A percentile compares a stretch with the other conserved stretches of the same genome.
Conservation (phyloP, 306 rosid genomes). For the Luffa aegyptiaca region DNA sequence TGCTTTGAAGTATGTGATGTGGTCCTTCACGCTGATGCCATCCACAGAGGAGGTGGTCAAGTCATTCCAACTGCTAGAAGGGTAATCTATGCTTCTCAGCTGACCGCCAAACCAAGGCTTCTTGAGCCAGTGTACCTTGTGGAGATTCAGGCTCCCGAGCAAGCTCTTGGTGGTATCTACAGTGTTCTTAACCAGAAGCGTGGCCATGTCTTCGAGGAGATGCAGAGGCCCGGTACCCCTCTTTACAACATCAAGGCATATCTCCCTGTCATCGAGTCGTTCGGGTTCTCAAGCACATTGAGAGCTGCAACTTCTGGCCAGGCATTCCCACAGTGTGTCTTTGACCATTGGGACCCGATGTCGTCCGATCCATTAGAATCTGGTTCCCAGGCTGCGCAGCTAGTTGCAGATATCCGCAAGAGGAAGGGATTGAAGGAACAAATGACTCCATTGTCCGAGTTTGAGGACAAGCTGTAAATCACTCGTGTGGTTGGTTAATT, state of each 20-base stretch:
- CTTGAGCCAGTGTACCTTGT: constrained; percentile 77
- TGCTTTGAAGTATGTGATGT: constrained; percentile 79
- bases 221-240: constrained; percentile 77
- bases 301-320: constrained; percentile 96
- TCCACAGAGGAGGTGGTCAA: constrained; percentile 86
- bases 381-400: constrained; percentile 52
- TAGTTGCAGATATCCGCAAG: constrained; percentile 65
- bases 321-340: constrained; percentile 87
- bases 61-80: constrained; percentile 77
- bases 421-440: constrained; percentile 78
- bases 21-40: constrained; percentile 66
- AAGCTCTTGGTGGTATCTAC: constrained; percentile 73
- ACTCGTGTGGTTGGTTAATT: neutral
- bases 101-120: constrained; percentile 74
- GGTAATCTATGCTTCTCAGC: constrained; percentile 61
- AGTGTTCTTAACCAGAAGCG: constrained; percentile 77
- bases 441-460: constrained; percentile 27
- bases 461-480: constrained; percentile 25
- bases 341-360: constrained; percentile 97
- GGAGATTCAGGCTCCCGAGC: constrained; percentile 83
- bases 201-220: constrained; percentile 67
- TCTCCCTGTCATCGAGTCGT: constrained; percentile 65
- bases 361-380: constrained; percentile 64
- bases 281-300: constrained; percentile 58
- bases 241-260: constrained; percentile 74